Conservation (phyloP, 352 stramenopile genomes). For the Phytophthora niederhauseri region DNA sequence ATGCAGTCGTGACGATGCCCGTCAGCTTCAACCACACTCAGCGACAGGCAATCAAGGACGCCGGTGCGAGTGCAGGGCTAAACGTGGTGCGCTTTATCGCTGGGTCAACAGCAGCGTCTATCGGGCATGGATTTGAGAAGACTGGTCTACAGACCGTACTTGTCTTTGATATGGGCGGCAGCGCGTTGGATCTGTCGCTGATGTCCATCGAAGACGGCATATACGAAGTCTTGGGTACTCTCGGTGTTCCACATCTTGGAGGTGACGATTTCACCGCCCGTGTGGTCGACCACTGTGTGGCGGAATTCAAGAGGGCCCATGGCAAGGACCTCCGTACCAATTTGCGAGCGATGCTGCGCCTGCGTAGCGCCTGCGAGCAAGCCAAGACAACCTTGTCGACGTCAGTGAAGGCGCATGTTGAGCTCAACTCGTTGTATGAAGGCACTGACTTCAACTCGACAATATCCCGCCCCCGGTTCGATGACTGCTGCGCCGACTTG, state of each 20-base stretch:
- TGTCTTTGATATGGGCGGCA: constrained; percentile 4
- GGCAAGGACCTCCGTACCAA: neutral
- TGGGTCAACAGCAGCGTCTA: neutral
- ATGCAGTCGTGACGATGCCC: constrained; percentile 2
- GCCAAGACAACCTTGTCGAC: neutral
- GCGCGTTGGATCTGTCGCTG: constrained; percentile 1
- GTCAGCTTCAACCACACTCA: constrained; percentile 1
- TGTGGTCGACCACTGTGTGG: constrained; percentile 6
- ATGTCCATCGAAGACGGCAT: neutral
- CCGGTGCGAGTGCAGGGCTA: neutral
- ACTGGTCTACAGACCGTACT: neutral
- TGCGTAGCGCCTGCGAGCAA: constrained; percentile 7
- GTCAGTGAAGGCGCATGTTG: neutral
- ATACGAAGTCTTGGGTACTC: constrained; percentile 2
- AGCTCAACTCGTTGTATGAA: constrained; percentile 4
- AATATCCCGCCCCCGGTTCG: neutral
- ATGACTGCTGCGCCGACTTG: neutral
- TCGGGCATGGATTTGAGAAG: neutral
- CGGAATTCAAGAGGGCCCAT: neutral
- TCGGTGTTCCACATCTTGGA: neutral
- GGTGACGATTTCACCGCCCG: constrained; percentile 3
- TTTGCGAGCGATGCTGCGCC: neutral
- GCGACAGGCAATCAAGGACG: constrained; percentile 1
- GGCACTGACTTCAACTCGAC: neutral
- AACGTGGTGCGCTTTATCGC: constrained; percentile 5